Base-by-base conservation (phyloP, 2,329 filamentous ascomycete genomes). In the Fusarium agapanthi region DNA sequence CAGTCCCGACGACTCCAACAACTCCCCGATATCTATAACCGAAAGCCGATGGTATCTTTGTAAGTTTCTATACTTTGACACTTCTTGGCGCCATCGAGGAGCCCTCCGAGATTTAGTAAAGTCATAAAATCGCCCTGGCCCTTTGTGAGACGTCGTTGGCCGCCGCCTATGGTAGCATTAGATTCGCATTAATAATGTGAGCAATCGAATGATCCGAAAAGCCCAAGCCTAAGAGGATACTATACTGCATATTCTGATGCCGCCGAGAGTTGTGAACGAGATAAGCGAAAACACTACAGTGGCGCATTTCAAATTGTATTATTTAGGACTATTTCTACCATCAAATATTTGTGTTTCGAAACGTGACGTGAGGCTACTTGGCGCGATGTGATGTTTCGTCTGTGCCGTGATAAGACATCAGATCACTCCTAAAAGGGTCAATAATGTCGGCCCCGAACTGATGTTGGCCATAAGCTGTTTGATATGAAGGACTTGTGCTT, bases 261-360 rank as follows among this genome's bases (percentile, higher is more conserved):
- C 7, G 14, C 1, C 32, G 32, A 34, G 32, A 15, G 14, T 15
- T 15, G 3, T 15, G 32, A 34, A 0, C 7, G 14, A 0, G 7
- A 15, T 15, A 8, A 1, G 14, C 3, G 7, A 8, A 9, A 34
- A 3, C 14, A 34, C 14, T 1, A 34, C 3, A 15, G 14, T 1
- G 0, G 14, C 0, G 14, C 14, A 1, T 34, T 34, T 0, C 14
- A 34, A 15, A 8, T 15, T 15, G 0, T 15, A 34, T 34, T 15
- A 34, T 34, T 34, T 15, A 34, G 14, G 0, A 34, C 14, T 34
- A 15, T 34, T 34, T 14, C 15, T 0, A 34, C 7, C 7, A 6
- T 15, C 0, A 4, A 15, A 0, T 34, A 15, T 34, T 34, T 14
- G 7, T 15, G 7, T 0, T 15, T 34, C 0, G 32, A 15, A 34